These are phyloP conservation scores for Polygonum aviculare DNA, from an alignment of 148 eudicot genomes.

Conservation along the genomic window DNA sequence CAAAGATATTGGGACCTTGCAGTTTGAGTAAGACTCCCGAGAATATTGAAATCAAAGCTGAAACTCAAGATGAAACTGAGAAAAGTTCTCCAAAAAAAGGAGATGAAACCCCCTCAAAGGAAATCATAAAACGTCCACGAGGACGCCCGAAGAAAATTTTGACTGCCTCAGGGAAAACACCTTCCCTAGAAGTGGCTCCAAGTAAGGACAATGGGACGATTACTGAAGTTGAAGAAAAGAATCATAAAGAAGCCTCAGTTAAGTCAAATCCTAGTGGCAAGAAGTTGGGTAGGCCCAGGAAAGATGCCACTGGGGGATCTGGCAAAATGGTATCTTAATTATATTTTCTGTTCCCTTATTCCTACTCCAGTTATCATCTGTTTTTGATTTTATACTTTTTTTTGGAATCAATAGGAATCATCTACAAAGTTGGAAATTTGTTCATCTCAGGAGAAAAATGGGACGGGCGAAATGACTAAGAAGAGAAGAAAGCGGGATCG, in stretches of 20 bases:
- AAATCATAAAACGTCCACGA: constrained; percentile 12
- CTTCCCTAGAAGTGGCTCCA: constrained; percentile 13
- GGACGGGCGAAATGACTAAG: constrained; percentile 16
- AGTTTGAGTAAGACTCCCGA: constrained; percentile 11
- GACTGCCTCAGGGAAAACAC: constrained; percentile 1
- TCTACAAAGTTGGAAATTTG: constrained; percentile 19
- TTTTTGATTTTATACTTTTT: constrained; percentile 5
- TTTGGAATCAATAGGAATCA: constrained; percentile 14
- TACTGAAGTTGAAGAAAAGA: constrained; percentile 18
- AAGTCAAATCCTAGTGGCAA: constrained; percentile 9
- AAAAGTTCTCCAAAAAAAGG: constrained; percentile 28
- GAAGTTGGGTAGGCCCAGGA: constrained; percentile 25
- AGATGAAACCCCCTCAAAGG: constrained; percentile 12
- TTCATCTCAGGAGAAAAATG: constrained; percentile 18
- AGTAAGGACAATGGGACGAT: constrained; percentile 10
- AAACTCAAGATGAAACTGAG: constrained; percentile 13
- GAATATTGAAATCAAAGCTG: constrained; percentile 7
- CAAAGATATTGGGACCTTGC: constrained; percentile 21
- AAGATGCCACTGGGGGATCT: constrained; percentile 23
- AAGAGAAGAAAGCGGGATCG: constrained; percentile 29
- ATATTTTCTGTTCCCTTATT: neutral
- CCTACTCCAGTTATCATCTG: neutral
- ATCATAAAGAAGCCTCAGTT: neutral
- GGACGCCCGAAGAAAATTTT: constrained; percentile 12
- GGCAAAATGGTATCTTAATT: constrained; percentile 28